These are phyloP conservation scores for Ceratobasidium sp. DNA, from an alignment of 1,284 basidiomycete genomes.

Conservation along the genomic window DNA sequence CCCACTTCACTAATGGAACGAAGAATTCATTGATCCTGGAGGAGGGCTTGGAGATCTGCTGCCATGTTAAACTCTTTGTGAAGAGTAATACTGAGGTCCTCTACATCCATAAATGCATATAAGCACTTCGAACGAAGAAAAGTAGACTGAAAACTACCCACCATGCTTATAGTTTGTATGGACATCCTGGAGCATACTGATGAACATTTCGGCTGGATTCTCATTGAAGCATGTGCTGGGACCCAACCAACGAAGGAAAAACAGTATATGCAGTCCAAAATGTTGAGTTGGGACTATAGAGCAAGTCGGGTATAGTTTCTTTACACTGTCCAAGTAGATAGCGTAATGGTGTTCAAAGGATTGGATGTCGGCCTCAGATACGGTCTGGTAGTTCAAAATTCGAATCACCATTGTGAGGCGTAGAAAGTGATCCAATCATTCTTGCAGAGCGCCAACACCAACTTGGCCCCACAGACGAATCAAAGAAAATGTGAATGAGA, in stretches of 20 bases:
- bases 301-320: constrained; percentile 24
- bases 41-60: not conserved
- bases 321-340: not conserved
- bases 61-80: constrained; percentile 1
- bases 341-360: not conserved
- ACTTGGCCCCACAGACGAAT: constrained; percentile 46
- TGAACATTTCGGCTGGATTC: constrained; percentile 40
- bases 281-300: constrained; percentile 27
- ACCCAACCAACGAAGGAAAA: constrained; percentile 35
- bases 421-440: constrained; percentile 28
- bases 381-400: constrained; percentile 18
- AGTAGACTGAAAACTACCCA: not conserved
- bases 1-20: not conserved
- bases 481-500: constrained; percentile 45
- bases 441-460: not conserved
- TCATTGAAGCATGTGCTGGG: constrained; percentile 2
- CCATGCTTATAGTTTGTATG: constrained; percentile 18
- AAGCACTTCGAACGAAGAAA: not conserved
- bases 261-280: constrained; percentile 27
- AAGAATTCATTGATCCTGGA: not conserved
- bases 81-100: not conserved
- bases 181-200: constrained; percentile 36
- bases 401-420: constrained; percentile 8
- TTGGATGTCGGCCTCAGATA: not conserved
- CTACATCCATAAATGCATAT: not conserved